A percentile compares a stretch with the other conserved stretches of the same genome.
phyloP scores from a whole-genome alignment of 805 yeast genomes.

The Soucietia sequanensis region DNA sequence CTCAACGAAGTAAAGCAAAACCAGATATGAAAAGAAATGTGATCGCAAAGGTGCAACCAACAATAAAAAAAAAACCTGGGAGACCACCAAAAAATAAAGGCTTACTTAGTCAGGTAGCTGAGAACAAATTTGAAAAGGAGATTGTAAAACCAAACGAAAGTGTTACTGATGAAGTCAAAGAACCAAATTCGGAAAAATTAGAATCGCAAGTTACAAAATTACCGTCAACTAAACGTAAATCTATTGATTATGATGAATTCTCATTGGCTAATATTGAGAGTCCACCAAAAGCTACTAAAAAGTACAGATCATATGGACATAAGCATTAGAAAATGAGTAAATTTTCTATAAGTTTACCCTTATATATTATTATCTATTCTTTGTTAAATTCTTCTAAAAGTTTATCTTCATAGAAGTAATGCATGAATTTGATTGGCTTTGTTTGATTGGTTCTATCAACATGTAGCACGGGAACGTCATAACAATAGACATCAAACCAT shows the following conservation, averaged over 20 bases:
- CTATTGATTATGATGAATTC: slow-evolving; percentile 1
- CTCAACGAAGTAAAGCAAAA: no score
- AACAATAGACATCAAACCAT: slow-evolving; percentile 73
- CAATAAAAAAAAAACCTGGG: no score
- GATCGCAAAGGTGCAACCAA: no score
- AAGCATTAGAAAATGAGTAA: background rate
- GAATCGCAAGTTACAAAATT: background rate
- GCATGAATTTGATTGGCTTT: slow-evolving; percentile 63
- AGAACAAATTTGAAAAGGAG: no score
- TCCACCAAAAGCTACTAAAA: slow-evolving; percentile 1
- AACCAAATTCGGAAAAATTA: background rate
- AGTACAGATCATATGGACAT: background rate
- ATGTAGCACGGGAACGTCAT: slow-evolving; percentile 78
- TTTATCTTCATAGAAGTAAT: slow-evolving; percentile 56
- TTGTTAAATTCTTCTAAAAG: slow-evolving; percentile 50
- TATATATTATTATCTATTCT: slow-evolving; percentile 1
- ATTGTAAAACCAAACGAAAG: background rate
- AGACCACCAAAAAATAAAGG: no score
- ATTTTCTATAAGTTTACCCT: background rate
- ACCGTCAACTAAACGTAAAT: slow-evolving; percentile 1
- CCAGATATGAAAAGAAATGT: no score
- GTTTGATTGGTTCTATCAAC: slow-evolving; percentile 48
- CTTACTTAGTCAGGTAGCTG: no score
- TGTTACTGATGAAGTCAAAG: background rate
- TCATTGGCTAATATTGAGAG: slow-evolving; percentile 3